A percentile compares a stretch with the other conserved stretches of the same genome.
phyloP scores from a whole-genome alignment of 805 yeast species.

The Ogataea dorogensis region DNA sequence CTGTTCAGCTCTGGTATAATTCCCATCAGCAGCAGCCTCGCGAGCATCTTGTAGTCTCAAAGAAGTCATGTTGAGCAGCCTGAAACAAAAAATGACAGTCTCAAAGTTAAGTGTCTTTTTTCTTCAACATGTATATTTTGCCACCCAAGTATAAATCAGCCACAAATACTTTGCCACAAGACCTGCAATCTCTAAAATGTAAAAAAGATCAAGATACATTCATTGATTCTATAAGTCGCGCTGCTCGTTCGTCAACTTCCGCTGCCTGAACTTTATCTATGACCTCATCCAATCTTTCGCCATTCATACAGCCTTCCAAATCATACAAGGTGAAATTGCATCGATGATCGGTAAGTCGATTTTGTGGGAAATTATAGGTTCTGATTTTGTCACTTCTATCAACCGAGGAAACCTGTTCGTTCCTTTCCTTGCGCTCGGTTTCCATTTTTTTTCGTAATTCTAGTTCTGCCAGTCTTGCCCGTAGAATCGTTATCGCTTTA shows the following conservation, averaged over 20 bases:
- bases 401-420: constrained; percentile 82
- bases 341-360: constrained; percentile 90
- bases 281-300: constrained; percentile 54
- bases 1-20: constrained; percentile 57
- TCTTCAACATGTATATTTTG: constrained; percentile 2
- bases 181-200: no score
- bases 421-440: constrained; percentile 63
- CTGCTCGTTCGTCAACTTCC: constrained; percentile 46
- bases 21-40: constrained; percentile 47
- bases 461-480: constrained; percentile 80
- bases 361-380: constrained; percentile 91
- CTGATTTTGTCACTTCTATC: constrained; percentile 91
- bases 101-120: constrained; percentile 1
- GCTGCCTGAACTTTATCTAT: constrained; percentile 49
- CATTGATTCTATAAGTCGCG: constrained; percentile 33
- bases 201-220: no score
- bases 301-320: constrained; percentile 62
- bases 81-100: neutral
- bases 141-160: constrained; percentile 15
- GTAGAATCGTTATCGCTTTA: constrained; percentile 77
- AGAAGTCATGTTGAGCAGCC: constrained; percentile 25
- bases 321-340: constrained; percentile 81
- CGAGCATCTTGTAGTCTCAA: constrained; percentile 58
- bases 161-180: constrained; percentile 5
- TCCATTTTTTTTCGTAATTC: constrained; percentile 65